Evolutionary conservation across 129 eudicot genomes (phyloP).

Genomic region (carrot (Daucus carota)): DH1_v3.0 NC_030389.2:44195001-44195500

Average conservation of each 20-base stretch:
- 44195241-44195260: slow-evolving; percentile 69
- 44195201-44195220: slow-evolving; percentile 56
- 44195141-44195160: slow-evolving; percentile 60
- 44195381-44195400: slow-evolving; percentile 82
- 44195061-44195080: slow-evolving; percentile 66
- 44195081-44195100: slow-evolving; percentile 62
- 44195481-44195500: slow-evolving; percentile 24
- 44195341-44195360: slow-evolving; percentile 79
- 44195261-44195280: slow-evolving; percentile 56
- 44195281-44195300: slow-evolving; percentile 48
- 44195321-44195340: slow-evolving; percentile 71
- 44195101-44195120: slow-evolving; percentile 61
- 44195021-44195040: slow-evolving; percentile 53
- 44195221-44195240: slow-evolving; percentile 58
- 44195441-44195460: slow-evolving; percentile 25
- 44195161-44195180: slow-evolving; percentile 67
- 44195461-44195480: slow-evolving; percentile 29
- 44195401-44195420: slow-evolving; percentile 46
- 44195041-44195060: slow-evolving; percentile 73
- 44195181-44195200: slow-evolving; percentile 63
- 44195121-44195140: slow-evolving; percentile 94
- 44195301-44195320: slow-evolving; percentile 38
- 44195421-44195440: slow-evolving; percentile 36
- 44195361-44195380: slow-evolving; percentile 82
- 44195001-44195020: slow-evolving; percentile 51